Evolutionary conservation across 805 yeast genomes (phyloP), one percentile per base, ranked within the genome.

Genomic region (Kuraishia borneana): DNA sequence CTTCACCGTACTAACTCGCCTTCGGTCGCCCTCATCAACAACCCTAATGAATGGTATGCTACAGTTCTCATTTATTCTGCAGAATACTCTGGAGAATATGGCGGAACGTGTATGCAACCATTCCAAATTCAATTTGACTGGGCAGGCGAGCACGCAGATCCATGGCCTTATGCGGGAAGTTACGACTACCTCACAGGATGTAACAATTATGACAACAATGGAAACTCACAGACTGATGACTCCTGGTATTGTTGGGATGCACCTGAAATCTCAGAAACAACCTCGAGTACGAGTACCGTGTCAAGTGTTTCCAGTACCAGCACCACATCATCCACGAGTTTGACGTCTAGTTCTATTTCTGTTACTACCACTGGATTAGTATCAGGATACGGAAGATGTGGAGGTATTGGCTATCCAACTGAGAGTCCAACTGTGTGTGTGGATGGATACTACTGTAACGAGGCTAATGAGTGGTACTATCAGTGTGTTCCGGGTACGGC

Each of bases 11-110:
- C 45, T 29, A 51, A 52, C 32, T 36, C 35, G 20, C 36, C 45
- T 10, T 32, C n/a, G n/a, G n/a, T 48, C 18, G 23, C 39, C 13
- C 12, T 28, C 6, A 48, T 56, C 31, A 40, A 37, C 17, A 35
- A 41, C 33, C 47, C 58, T 8, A 41, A 50, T 14, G 47, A 46
- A n/a, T 55, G 49, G 50, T 41, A 47, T 5, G 48, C 50, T 8
- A 42, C 43, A 3, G 45, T 54, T 30, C 42, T 44, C 25, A 47
- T 53, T 10, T 40, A 44, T 13, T 56, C 50, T 33, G 35, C 34
- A 17, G 27, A 18, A 6, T 30, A 26, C 14, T 39, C 39, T 13
- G 41, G 41, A 18, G 21, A 31, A 17, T 34, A 25, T 16, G 13
- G 27, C 12, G 27, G 27, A n/a, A 13, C 27, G 6, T 13, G 27